Evolutionary conservation across 257 asterid species (phyloP), one percentile per base, ranked within the genome.

Genomic region (Gynochthodes officinalis): DNA sequence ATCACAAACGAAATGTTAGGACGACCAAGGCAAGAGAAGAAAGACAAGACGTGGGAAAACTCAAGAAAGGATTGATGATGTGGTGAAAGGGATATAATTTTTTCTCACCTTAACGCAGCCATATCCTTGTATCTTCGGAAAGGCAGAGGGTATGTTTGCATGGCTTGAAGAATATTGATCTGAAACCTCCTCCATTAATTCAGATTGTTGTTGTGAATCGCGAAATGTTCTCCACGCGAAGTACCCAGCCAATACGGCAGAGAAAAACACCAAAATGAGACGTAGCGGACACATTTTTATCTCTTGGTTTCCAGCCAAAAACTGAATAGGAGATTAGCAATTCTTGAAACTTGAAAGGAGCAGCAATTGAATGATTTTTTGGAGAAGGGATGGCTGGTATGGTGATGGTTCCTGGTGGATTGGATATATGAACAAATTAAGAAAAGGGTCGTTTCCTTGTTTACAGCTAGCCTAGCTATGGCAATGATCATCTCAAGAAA

Each of bases 231-330:
- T 82, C 89, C 95, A 88, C 0, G 91, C 90, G 23, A 83, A 48
- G 70, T 84, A 86, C 16, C 67, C 94, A 1, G 89, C 91, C 75
- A 85, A 73, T 2, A 70, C 66, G 0, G 92, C 92, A 14, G 92
- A 86, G 64, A 86, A 77, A 53, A 89, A 83, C 70, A 85, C 85
- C 82, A 83, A 32, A 9, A 88, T 61, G 83, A 88, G 76, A 55
- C 95, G 79, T 60, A 86, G 28, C 48, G 95, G 91, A 69, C 91
- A 86, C 91, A 86, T 84, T 16, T 3, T 43, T 59, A 1, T 35
- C 35, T 30, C 7, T 16, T 37, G n/a, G 11, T 62, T 62, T 37
- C 48, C 44, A 3, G 7, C 14, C 0, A 19, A 23, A 54, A 8
- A 33, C 58, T 2, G 46, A 67, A 27, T 0, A 37, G 4, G 7